Evolutionary conservation across 2,329 filamentous ascomycete genomes (phyloP), one percentile per base, ranked within the genome.

Genomic region (Diaporthe eres): DNA sequence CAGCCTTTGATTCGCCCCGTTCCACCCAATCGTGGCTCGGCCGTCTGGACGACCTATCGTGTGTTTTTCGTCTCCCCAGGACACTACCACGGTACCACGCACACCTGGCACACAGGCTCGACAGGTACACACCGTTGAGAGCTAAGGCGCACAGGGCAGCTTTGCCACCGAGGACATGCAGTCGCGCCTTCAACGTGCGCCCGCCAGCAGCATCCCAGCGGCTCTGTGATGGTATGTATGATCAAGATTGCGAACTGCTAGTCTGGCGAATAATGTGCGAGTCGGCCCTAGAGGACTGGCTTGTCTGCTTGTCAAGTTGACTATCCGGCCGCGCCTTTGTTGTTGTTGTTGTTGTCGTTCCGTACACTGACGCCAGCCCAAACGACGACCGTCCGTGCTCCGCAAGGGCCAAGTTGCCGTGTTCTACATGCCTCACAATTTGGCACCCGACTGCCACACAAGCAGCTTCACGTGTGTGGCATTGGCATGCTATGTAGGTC

Each of bases 1-100:
- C 49, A 73, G 10, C 68, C 58, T 28, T n/a, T 75, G 74, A 75
- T 75, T 75, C 70, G 74, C 47, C 68, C n/a, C 51, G 31, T 60
- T 22, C 60, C 70, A 57, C 19, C 39, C 34, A 72, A 75, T 73
- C 51, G 51, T 55, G 58, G 51, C 49, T 67, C 51, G 71, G 25
- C 71, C 39, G 39, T 47, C 58, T 55, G 34, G 60, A 34, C 65
- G 19, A 37, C 57, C 58, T 31, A 42, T 73, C 71, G 58, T 73
- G 71, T 55, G 63, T 75, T 75, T 75, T 72, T 57, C 53, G 31
- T 67, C 34, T 34, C 25, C 70, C 70, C 57, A 73, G 60, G 10
- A 42, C 74, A 39, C 74, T 61, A 75, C 47, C 57, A 55, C 51
- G 58, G 58, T 49, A 28, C 60, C 49, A 53, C 39, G 9, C 39